Base-by-base conservation (phyloP, 2,329 filamentous ascomycete genomes). In the Sphaceloma murrayae region DNA sequence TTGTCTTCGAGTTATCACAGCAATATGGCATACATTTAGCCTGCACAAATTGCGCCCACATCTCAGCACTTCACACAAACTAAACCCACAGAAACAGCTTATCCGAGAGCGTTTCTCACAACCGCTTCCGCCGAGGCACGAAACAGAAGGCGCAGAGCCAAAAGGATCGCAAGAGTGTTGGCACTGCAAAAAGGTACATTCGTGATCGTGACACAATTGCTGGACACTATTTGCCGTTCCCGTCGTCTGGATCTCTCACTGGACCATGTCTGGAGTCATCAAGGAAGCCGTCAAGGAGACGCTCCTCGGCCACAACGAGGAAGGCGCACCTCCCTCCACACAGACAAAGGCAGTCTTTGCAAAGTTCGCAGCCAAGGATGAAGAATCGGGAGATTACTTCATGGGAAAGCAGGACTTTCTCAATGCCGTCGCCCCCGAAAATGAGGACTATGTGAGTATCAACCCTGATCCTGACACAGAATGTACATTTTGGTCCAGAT, bases 341-440 rank as follows among this genome's bases (percentile, higher is more conserved):
- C 80, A 88, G 62, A 80, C 81, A 52, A 84, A 80, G 65, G 70
- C 78, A 47, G 78, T 78, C 50, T 98, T 96, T 65, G 66, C 78
- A 55, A 75, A 75, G 58, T 72, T 88, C 69, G 85, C 91, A 30
- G 67, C 74, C 58, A 82, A 81, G 62, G 85, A 94, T 58, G 70
- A 80, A 49, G 72, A 78, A 54, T 74, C 78, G 7, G 88, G 83
- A 47, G 85, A 95, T 57, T 70, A 79, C 46, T 86, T 75, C 59
- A 83, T 98, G 76, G 79, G 75, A 34, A 77, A 82, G 50, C 77
- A 88, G n/a, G 77, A 93, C 61, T 98, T 98, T 63, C 78, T 95
- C 56, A 73, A 88, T 58, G 89, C 89, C 19, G 79, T 98, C 67
- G 88, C 86, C 54, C 91, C 91, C 4, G 73, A 75, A 36, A 73